These are phyloP conservation scores for Boletus speciosus DNA, from an alignment of 768 basidiomycete species.

Conservation along the genomic window DNA sequence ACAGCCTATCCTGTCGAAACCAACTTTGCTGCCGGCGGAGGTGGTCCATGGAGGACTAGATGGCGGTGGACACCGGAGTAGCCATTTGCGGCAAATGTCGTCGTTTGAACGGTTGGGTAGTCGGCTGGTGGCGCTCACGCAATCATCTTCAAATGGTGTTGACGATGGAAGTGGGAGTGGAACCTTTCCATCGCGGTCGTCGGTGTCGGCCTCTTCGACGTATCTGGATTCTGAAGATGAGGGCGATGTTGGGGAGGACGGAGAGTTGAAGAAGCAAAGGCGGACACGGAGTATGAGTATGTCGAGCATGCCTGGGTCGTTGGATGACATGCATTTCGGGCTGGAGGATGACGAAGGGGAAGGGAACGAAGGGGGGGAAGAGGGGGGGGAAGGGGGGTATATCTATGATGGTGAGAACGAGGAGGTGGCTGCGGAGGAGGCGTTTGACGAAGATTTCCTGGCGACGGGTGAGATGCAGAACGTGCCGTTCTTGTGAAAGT, in stretches of 20 bases:
- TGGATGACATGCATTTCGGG: conserved; percentile 60
- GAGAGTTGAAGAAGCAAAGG: conserved; percentile 36
- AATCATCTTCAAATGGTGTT: conserved; percentile 32
- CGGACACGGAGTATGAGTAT: conserved; percentile 58
- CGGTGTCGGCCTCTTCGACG: conserved; percentile 48
- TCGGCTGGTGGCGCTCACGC: conserved; percentile 50
- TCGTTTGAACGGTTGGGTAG: conserved; percentile 71
- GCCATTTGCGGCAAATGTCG: conserved; percentile 65
- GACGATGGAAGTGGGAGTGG: conserved; percentile 37
- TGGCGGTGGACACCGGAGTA: conserved; percentile 31
- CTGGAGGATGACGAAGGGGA: conserved; percentile 51
- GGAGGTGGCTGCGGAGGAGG: conserved; percentile 65
- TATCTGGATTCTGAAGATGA: conserved; percentile 50
- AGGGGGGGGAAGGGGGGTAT: conserved; percentile 33
- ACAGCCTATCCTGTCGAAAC: conserved; percentile 30
- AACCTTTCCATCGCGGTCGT: conserved; percentile 55
- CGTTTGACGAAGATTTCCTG: conserved; percentile 75
- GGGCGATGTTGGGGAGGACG: conserved; percentile 37
- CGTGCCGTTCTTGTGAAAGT: conserved; percentile 56
- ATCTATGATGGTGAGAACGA: conserved; percentile 43
- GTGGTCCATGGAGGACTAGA: background rate
- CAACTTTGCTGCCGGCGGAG: conserved; percentile 28
- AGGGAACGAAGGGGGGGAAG: conserved; percentile 30
- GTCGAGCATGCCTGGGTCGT: conserved; percentile 83
- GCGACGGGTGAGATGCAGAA: conserved; percentile 83